Base-by-base conservation (phyloP, 768 basidiomycete species). In the Hygrocybe coccinea region DNA sequence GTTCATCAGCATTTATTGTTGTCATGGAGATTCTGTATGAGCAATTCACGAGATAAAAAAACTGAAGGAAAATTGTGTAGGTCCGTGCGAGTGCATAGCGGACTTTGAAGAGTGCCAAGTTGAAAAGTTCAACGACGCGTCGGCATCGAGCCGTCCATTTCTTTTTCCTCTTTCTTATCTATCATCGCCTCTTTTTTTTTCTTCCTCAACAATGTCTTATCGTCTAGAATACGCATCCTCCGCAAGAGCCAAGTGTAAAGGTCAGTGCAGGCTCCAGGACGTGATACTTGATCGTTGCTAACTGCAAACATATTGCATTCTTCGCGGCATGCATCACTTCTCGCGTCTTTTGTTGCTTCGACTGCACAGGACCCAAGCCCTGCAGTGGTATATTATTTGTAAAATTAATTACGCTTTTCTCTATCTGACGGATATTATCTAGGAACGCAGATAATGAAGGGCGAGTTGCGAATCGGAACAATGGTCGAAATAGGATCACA, bases 391-490 rank as follows among this genome's bases (percentile, higher is more conserved):
- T 53, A 76, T 61, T 25, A 25, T 36, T 44, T 36, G 45, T 44
- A 22, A 55, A 33, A 55, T 64, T 54, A 51, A 67, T 37, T 52
- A 54, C 35, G 17, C 34, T 5, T 45, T 21, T 46, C 54, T 50
- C 25, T 56, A 29, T 53, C 29, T 60, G 9, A 45, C 33, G 7
- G 46, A 10, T 22, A 10, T 17, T 19, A 41, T 33, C 14, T 68
- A 83, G 91, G 91, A 41, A 89, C 82, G 6, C 59, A 77, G 29
- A 86, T 97, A 56, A 66, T 50, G 12, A 95, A 95, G 73, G 91
- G 84, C 37, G 74, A 74, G 10, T 69, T 95, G 33, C 80, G 93
- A 19, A 64, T 92, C 36, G 93, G 91, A 39, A 79, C 82, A 21
- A 59, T 90, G 44, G 84, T 91, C 43, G 90, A 92, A 50, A 74